Percentiles rank a stretch among this genome's conserved stretches.
Evolutionary conservation across 83 land plant genomes (phyloP).

Genomic region (Diphasiastrum complanatum): DNA sequence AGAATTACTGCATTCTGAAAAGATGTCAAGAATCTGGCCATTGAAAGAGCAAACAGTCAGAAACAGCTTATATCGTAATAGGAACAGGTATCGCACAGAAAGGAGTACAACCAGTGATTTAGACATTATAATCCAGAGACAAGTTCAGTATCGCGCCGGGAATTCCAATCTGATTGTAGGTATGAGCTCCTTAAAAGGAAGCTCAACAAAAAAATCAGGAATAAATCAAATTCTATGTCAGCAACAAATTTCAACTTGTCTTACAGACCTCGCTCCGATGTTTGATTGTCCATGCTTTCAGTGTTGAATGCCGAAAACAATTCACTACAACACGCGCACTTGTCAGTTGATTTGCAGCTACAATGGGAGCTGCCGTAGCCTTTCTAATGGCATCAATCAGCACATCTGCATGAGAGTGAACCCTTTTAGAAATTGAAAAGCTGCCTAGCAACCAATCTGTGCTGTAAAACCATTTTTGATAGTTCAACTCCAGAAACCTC

Average conservation of each 20-base stretch:
- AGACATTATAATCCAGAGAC: no score
- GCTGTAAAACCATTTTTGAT: no score
- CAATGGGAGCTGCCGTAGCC: conserved; percentile 39
- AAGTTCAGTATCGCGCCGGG: no score
- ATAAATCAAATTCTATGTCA: neutral
- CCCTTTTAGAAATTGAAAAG: no score
- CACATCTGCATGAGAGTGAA: conserved; percentile 53
- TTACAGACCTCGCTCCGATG: conserved; percentile 64
- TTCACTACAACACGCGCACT: conserved; percentile 56
- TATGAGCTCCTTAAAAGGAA: neutral
- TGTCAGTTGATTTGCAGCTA: conserved; percentile 62
- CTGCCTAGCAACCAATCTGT: no score
- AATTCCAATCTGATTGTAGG: neutral
- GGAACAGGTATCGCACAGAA: neutral
- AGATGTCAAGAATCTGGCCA: conserved; percentile 81
- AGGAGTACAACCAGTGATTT: neutral
- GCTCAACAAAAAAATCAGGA: neutral
- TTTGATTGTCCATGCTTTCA: conserved; percentile 46
- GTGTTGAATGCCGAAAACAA: conserved; percentile 55
- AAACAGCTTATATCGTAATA: neutral
- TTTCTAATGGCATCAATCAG: conserved; percentile 48
- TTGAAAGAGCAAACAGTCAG: conserved; percentile 1
- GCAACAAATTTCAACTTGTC: neutral
- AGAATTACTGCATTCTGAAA: conserved; percentile 52
- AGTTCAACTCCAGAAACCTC: no score